Conservation (phyloP, 78 protist genomes). For the Chrysochromulina parva region DNA sequence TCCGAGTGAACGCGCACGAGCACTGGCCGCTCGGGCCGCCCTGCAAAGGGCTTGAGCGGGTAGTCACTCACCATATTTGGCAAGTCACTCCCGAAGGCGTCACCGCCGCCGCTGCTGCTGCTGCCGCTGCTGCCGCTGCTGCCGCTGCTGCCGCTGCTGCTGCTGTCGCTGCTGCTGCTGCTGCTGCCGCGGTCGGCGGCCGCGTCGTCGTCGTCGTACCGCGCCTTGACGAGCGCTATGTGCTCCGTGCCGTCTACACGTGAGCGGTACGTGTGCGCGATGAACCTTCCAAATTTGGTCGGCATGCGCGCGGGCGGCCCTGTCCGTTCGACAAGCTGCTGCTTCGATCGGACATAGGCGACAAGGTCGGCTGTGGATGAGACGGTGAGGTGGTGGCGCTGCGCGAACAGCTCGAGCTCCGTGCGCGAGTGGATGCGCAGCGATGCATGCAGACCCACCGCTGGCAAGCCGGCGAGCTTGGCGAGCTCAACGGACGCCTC, state of each 20-base stretch:
- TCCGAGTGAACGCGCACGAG: slow-evolving; percentile 32
- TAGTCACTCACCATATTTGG: no score
- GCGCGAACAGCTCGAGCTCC: neutral
- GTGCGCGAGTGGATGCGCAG: neutral
- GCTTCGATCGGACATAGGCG: neutral
- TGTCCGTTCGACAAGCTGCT: neutral
- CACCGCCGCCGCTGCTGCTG: no score
- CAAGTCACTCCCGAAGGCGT: no score
- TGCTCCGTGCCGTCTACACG: neutral
- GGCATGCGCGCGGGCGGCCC: slow-evolving; percentile 5
- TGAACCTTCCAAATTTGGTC: neutral
- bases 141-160: no score
- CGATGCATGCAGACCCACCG: neutral
- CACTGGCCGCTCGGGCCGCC: neutral
- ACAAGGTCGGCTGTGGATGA: slow-evolving; percentile 10
- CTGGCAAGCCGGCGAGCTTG: neutral
- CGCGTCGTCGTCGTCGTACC: neutral
- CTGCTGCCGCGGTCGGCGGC: no score
- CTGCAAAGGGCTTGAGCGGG: no score
- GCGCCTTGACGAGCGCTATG: neutral
- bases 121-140: no score
- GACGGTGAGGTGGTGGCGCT: neutral
- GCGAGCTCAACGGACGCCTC: neutral
- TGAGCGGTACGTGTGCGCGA: neutral
- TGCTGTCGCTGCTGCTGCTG: no score